Base-by-base conservation (phyloP, 805 yeast genomes). In the Starmerella apis region DNA sequence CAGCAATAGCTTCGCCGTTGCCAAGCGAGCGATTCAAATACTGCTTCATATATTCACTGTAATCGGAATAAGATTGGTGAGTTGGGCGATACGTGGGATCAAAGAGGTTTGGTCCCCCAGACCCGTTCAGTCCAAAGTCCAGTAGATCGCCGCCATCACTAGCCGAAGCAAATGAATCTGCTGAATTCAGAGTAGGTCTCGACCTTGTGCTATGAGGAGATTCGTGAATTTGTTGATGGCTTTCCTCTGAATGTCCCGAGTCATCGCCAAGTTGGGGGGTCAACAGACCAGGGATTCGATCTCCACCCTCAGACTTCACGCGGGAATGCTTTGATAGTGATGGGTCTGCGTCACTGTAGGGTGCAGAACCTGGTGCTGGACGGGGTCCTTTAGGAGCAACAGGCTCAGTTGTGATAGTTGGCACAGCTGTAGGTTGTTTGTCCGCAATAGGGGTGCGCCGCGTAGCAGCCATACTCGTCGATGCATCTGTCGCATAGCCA, bases 241-340 rank as follows among this genome's bases (percentile, higher is more conserved):
- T n/a, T 5, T 36, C 39, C 25, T 36, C 25, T 1, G 43, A 38
- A 8, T 14, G 20, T 13, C n/a, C 43, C 10, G 33, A 41, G 5
- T 27, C 44, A 32, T 41, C 44, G 9, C 30, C 33, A 10, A 55
- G 43, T 14, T 53, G 20, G 1, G 58, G 58, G 3, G 58, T 47
- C 14, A 55, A 36, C 38, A 55, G 38, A 14, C 54, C 57, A 18
- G 61, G 58, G 48, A 63, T 62, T 46, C 65, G 67, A 48, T 59
- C 61, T 25, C 58, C 56, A n/a, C 68, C 68, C 20, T 63, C 67
- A 4, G 66, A 62, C 11, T 62, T 63, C 8, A 58, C 56, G 22
- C 68, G 60, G 48, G 62, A 30, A 20, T 43, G 35, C 35, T n/a
- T 19, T 3, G 46, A 43, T 9, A 4, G 3, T 20, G 37, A 8